Percentiles rank a stretch among this genome's conserved stretches.
Conservation (phyloP, 163 green algal genomes). For the Volvox carteri region DNA sequence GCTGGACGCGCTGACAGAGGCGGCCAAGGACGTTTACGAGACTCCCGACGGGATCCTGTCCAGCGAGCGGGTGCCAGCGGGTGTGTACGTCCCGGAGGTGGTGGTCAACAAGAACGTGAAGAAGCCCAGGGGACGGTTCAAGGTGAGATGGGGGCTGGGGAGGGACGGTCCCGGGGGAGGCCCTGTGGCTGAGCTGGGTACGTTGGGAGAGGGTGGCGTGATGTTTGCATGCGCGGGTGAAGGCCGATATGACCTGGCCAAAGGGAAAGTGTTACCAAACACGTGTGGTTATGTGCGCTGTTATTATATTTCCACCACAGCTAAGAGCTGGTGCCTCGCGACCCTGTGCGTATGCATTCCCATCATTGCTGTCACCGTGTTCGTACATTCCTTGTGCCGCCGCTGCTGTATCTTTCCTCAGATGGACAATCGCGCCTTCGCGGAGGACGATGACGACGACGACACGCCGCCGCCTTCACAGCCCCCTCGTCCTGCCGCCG, state of each 20-base stretch:
- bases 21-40: constrained; percentile 69
- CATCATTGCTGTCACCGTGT: no score
- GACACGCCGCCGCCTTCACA: constrained; percentile 25
- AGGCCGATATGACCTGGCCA: no score
- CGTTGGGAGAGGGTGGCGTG: not conserved
- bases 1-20: constrained; percentile 75
- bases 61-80: constrained; percentile 63
- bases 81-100: constrained; percentile 70
- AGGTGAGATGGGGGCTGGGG: constrained; percentile 27
- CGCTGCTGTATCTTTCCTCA: no score
- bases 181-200: no score
- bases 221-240: no score
- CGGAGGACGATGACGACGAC: constrained; percentile 62
- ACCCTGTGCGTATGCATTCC: no score
- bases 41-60: constrained; percentile 77
- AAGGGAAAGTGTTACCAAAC: no score
- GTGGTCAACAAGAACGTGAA: constrained; percentile 76
- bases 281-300: no score
- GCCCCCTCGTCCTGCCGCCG: not conserved
- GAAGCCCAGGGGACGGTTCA: constrained; percentile 71
- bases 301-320: no score
- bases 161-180: no score
- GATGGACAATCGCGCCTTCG: constrained; percentile 69
- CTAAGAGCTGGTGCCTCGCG: no score
- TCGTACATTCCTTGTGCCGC: no score